These are phyloP conservation scores for Coix lacrymajobi DNA, from an alignment of 176 grass and related monocot species.

Conservation along the genomic window DNA sequence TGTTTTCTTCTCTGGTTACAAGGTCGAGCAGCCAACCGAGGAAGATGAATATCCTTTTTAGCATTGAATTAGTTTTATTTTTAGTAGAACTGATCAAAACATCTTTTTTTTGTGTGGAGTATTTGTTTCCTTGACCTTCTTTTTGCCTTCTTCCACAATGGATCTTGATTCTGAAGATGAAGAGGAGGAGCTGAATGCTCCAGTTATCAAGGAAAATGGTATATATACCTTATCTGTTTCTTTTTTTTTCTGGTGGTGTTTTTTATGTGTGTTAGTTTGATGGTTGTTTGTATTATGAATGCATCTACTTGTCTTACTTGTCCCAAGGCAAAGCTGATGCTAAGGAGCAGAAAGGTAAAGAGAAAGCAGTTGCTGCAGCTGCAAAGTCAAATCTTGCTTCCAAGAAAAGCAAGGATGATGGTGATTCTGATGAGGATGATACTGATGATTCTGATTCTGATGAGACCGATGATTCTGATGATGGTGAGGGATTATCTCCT, in stretches of 20 bases:
- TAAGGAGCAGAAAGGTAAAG: slow-evolving; percentile 33
- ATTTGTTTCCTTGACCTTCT: slow-evolving; percentile 30
- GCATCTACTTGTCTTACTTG: background rate
- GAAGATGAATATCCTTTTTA: slow-evolving; percentile 62
- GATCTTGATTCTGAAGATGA: slow-evolving; percentile 45
- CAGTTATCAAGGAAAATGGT: slow-evolving; percentile 33
- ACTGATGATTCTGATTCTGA: slow-evolving; percentile 45
- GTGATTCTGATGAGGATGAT: slow-evolving; percentile 44
- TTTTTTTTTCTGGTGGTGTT: background rate
- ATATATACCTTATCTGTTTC: background rate
- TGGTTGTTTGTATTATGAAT: background rate
- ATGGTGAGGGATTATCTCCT: slow-evolving; percentile 23
- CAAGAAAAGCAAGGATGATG: slow-evolving; percentile 25
- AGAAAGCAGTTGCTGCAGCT: slow-evolving; percentile 27
- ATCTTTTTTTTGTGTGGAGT: background rate
- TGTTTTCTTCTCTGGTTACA: slow-evolving; percentile 79
- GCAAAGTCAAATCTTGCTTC: slow-evolving; percentile 28
- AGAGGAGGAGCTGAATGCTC: slow-evolving; percentile 10
- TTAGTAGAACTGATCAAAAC: background rate
- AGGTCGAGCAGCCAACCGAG: slow-evolving; percentile 31
- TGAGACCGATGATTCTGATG: slow-evolving; percentile 53
- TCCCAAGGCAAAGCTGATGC: slow-evolving; percentile 37
- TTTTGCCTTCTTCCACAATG: slow-evolving; percentile 13
- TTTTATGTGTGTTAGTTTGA: background rate
- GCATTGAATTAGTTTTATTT: background rate